These are phyloP conservation scores for Geosmithia flava DNA, from an alignment of 2,329 filamentous ascomycete species.

Conservation along the genomic window DNA sequence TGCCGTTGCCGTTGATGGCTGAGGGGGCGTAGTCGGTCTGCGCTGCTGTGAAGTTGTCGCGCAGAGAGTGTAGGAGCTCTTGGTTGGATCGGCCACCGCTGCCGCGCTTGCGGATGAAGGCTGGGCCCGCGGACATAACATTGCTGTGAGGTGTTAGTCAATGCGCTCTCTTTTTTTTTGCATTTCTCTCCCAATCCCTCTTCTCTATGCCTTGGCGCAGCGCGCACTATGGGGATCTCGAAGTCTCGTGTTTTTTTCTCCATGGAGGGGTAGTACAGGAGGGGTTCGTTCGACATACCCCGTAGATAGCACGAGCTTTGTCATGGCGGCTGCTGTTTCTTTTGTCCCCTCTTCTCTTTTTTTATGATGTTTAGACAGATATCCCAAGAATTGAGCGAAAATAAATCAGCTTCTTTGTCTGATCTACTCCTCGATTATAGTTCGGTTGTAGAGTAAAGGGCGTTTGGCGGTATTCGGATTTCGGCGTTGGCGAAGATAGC, in stretches of 20 bases:
- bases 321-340: constrained; percentile 29
- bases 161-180: neutral
- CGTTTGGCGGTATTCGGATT: neutral
- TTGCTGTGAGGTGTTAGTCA: constrained; percentile 36
- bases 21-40: constrained; percentile 45
- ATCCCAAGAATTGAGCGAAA: neutral
- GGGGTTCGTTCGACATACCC: constrained; percentile 44
- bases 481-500: neutral
- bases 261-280: constrained; percentile 1
- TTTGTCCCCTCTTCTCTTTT: neutral
- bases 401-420: neutral
- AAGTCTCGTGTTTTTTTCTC: neutral
- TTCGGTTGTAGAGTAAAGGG: neutral
- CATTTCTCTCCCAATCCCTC: neutral
- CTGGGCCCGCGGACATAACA: constrained; percentile 73
- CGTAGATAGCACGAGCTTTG: constrained; percentile 76
- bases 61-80: constrained; percentile 80
- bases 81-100: constrained; percentile 72
- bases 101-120: constrained; percentile 68
- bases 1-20: constrained; percentile 10
- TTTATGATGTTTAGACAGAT: neutral
- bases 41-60: constrained; percentile 67
- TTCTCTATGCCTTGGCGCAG: neutral
- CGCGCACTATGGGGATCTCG: too few species aligned
- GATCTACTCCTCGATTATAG: neutral